Evolutionary conservation across 1,284 basidiomycete species (phyloP), one percentile per base, ranked within the genome.

Genomic region (Inonotus obliquus): DNA sequence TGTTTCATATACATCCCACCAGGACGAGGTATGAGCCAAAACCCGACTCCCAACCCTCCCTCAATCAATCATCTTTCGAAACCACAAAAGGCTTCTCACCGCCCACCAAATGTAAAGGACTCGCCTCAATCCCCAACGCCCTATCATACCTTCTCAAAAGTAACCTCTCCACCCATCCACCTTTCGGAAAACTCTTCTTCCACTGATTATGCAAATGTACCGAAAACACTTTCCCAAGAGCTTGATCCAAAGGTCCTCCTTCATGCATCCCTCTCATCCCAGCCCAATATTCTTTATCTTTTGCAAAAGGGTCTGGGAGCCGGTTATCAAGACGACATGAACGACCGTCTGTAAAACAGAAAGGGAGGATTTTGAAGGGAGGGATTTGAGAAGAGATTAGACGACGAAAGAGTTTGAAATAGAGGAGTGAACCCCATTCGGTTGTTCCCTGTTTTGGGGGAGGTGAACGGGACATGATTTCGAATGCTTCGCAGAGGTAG

Each of bases 131-230:
- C n/a, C 62, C 62, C 19, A 63, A 29, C 21, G 62, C 62, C 13
- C 62, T 59, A 52, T 89, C 84, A 69, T 91, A 89, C 68, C 79
- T 77, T 60, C 74, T 78, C 66, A 94, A 73, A 63, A 96, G 69
- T 59, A 92, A 67, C 67, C 91, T 76, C 47, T 92, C 85, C 0
- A 97, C 83, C 93, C 94, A 94, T 0, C 94, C 91, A 13, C 75
- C 80, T 51, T 73, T 73, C 0, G 93, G 92, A 68, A 91, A 96
- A 49, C 75, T 70, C 76, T 91, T 94, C 59, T 87, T 81, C 94
- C 94, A 97, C 71, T 94, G 92, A 74, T 96, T 96, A 73, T 97
- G 95, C 67, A 98, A 71, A 76, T 96, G 94, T 29, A 98, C 84
- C 0, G 86, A 83, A 75, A 94, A 97, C 7, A 96, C 81, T 63